Conservation (phyloP, 257 asterid species). For the Gentiana macrophylla region DNA sequence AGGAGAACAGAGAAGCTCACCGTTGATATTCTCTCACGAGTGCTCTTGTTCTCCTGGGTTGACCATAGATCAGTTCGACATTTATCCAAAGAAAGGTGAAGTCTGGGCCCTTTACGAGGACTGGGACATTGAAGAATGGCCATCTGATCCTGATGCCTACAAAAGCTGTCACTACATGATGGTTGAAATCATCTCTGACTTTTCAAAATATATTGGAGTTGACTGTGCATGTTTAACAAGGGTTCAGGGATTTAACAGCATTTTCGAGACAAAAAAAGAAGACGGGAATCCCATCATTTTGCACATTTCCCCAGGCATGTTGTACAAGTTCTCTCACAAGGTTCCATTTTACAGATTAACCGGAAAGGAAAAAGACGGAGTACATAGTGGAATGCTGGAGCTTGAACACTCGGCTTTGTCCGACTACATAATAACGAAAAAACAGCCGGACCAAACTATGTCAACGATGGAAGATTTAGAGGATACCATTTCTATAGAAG, state of each 20-base stretch:
- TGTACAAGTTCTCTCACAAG: conserved; percentile 11
- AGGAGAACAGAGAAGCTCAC: conserved; percentile 2
- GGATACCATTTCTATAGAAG: background rate
- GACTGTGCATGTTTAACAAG: conserved; percentile 9
- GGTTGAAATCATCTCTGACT: conserved; percentile 15
- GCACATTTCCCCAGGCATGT: conserved; percentile 8
- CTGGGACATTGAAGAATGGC: conserved; percentile 12
- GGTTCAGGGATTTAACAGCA: conserved; percentile 9
- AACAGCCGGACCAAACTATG: background rate
- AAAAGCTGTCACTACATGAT: conserved; percentile 10
- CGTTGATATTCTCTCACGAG: conserved; percentile 9
- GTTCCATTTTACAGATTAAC: conserved; percentile 8
- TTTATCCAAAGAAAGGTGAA: conserved; percentile 17
- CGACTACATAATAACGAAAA: background rate
- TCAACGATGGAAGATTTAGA: background rate
- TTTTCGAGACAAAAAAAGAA: conserved; percentile 6
- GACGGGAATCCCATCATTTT: conserved; percentile 3
- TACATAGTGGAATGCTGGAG: conserved; percentile 14
- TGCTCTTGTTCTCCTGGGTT: conserved; percentile 8
- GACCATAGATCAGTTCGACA: conserved; percentile 7
- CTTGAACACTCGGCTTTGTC: conserved; percentile 13
- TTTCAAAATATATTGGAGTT: conserved; percentile 8
- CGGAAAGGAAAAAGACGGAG: conserved; percentile 13
- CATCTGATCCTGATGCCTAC: conserved; percentile 1
- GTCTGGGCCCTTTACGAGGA: conserved; percentile 20